Base-by-base conservation (phyloP, 257 asterid species). In the Solanum bukasovii region DNA sequence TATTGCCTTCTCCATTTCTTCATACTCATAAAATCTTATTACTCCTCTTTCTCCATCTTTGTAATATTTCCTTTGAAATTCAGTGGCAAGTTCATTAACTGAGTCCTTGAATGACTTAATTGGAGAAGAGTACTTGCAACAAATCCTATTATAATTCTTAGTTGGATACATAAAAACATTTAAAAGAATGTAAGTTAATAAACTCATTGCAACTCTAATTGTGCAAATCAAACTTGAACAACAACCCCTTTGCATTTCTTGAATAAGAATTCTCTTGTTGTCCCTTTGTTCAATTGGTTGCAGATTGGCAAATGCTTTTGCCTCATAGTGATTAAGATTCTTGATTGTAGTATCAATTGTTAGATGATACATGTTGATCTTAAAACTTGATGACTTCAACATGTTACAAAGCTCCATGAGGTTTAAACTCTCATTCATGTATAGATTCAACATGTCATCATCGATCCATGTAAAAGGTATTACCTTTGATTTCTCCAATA, bases 341-440 rank as follows among this genome's bases (percentile, higher is more conserved):
- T 83, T 56, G 81, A 83, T 35, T 7, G 82, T 72, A 16, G 75
- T 31, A 68, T 71, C 89, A 37, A 87, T 37, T 88, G 21, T 14
- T 67, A 86, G 37, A 52, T 67, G 49, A 23, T 31, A 82, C 46
- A 86, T 38, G 21, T 59, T 56, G 85, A 89, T 70, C 83, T 49
- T 86, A 81, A 61, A 81, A 46, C 72, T 59, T 25, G 89, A 86
- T 33, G 87, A 86, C 77, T 86, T 86, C 87, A 89, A 59, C 89
- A 89, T 59, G 71, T 89, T 89, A 37, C 87, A 86, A 3, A 89
- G 85, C 3, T 86, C 89, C 85, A 89, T 42, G 42, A 86, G 3
- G 33, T 86, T 8, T 33, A 71, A 87, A 83, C 91, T 86, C 85
- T 86, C 84, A 70, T 81, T 49, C 91, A 89, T 89, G 79, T 89